Evolutionary conservation across 768 basidiomycete genomes (phyloP), one percentile per base, ranked within the genome.

Genomic region (Exidia glandulosa): DNA sequence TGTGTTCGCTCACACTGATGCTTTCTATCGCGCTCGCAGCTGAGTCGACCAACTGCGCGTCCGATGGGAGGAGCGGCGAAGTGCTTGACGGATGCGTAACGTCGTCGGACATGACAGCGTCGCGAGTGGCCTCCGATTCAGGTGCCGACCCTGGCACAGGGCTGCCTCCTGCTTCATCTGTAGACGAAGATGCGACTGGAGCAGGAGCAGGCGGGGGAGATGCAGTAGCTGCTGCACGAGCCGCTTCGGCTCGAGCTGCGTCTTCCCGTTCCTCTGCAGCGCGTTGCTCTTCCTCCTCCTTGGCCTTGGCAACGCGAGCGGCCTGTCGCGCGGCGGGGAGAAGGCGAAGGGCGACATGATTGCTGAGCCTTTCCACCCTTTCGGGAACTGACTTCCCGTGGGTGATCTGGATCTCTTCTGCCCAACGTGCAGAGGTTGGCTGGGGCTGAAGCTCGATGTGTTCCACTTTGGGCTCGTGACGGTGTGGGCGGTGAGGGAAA

Each of bases 381-480:
- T 88, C 85, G 12, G 79, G 71, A 9, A 85, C 81, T 61, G 87
- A 87, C 63, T 84, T 84, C 16, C 88, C 86, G 60, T 92, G 85
- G 27, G 90, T 73, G 32, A 90, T 84, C 67, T 88, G 90, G 62
- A 82, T 84, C 70, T 95, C 94, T 68, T 95, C 93, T 1, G 81
- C 75, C 94, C 94, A 97, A 60, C 94, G 82, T 66, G 91, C 88
- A 32, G 86, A 68, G 1, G 94, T 95, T 10, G 88, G 77, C 59
- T 90, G 73, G 1, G 93, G 91, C 32, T 88, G 85, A 56, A 92
- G 85, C 50, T 84, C 84, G 36, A 83, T 83, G 41, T 73, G 78
- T 62, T n/a, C n/a, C n/a, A n/a, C n/a, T n/a, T n/a, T n/a, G n/a
- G n/a, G n/a, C n/a, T 84, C 81, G 5, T 72, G 41, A 36, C 65